Percentiles rank a stretch among this genome's conserved stretches.
Conservation (phyloP, 2,329 filamentous ascomycete genomes). For the Alternaria gansuensis region DNA sequence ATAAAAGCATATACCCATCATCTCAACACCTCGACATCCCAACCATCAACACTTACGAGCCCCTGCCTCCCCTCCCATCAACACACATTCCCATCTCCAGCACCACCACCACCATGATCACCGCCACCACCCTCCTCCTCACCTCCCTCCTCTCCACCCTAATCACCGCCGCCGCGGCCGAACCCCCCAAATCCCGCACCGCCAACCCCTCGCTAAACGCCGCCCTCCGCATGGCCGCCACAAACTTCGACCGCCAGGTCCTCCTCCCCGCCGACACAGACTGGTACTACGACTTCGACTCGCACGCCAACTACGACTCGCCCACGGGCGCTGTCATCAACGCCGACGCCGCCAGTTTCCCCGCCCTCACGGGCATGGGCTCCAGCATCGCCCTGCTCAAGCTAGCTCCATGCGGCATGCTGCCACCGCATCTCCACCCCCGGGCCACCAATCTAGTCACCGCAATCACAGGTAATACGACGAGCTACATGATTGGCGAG, state of each 20-base stretch:
- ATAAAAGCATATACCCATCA: constrained; percentile 10
- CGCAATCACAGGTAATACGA: constrained; percentile 59
- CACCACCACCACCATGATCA: constrained; percentile 6
- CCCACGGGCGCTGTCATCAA: constrained; percentile 61
- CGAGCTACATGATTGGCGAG: constrained; percentile 63
- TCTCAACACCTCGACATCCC: constrained; percentile 1
- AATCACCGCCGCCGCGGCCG: constrained; percentile 28
- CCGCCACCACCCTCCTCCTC: constrained; percentile 15
- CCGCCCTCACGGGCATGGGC: constrained; percentile 58
- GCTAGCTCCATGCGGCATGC: constrained; percentile 62
- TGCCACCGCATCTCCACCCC: constrained; percentile 62
- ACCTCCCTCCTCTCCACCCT: constrained; percentile 23
- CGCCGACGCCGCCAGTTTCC: constrained; percentile 63
- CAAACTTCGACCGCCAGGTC: constrained; percentile 57
- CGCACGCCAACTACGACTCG: constrained; percentile 56
- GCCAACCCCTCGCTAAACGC: constrained; percentile 54
- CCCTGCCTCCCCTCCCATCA: background rate
- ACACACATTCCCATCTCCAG: background rate
- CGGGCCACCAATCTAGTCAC: constrained; percentile 62
- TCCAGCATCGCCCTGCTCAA: constrained; percentile 59
- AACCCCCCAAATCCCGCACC: constrained; percentile 52
- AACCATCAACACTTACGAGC: background rate
- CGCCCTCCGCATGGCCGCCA: constrained; percentile 51
- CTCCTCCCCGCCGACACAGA: constrained; percentile 54
- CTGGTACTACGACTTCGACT: constrained; percentile 62